A percentile compares a stretch with the other conserved stretches of the same genome.
These are phyloP conservation scores for Trypanosoma theileri DNA, from an alignment of 208 protist genomes.

Conservation along the genomic window DNA sequence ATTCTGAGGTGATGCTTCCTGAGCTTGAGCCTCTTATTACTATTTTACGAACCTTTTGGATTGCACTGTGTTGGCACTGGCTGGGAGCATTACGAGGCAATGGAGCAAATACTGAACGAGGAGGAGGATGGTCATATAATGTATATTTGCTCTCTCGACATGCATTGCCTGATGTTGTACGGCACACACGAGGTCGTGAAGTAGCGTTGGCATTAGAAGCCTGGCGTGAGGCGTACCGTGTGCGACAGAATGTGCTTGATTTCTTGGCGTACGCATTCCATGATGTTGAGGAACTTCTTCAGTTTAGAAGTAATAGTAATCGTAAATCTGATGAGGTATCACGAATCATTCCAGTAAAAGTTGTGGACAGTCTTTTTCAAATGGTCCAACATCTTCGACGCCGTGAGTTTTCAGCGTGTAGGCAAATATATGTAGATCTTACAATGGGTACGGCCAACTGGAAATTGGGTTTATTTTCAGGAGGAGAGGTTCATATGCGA, in stretches of 20 bases:
- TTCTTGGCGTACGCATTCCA: constrained; percentile 54
- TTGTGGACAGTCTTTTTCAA: constrained; percentile 36
- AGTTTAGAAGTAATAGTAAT: not conserved
- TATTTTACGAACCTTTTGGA: constrained; percentile 21
- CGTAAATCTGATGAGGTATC: not conserved
- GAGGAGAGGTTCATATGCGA: constrained; percentile 87
- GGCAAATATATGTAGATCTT: constrained; percentile 73
- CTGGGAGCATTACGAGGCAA: not conserved
- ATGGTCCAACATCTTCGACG: constrained; percentile 37
- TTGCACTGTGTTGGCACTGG: constrained; percentile 22
- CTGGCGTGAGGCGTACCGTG: constrained; percentile 45
- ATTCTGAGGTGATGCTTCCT: not conserved
- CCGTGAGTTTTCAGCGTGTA: constrained; percentile 38
- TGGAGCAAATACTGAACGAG: not conserved
- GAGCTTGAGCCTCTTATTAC: constrained; percentile 7
- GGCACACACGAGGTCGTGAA: constrained; percentile 29
- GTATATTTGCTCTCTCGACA: constrained; percentile 51
- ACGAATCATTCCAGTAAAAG: constrained; percentile 34
- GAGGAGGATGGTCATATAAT: constrained; percentile 41
- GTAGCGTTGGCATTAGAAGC: constrained; percentile 40
- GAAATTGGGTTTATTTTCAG: constrained; percentile 84
- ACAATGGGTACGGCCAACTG: constrained; percentile 82
- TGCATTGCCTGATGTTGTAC: constrained; percentile 41
- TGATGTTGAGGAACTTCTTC: constrained; percentile 27
- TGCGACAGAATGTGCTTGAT: constrained; percentile 47